These are phyloP conservation scores for Chytriomyces sp. DNA, from an alignment of 192 early-diverging fungal genomes.

Conservation along the genomic window DNA sequence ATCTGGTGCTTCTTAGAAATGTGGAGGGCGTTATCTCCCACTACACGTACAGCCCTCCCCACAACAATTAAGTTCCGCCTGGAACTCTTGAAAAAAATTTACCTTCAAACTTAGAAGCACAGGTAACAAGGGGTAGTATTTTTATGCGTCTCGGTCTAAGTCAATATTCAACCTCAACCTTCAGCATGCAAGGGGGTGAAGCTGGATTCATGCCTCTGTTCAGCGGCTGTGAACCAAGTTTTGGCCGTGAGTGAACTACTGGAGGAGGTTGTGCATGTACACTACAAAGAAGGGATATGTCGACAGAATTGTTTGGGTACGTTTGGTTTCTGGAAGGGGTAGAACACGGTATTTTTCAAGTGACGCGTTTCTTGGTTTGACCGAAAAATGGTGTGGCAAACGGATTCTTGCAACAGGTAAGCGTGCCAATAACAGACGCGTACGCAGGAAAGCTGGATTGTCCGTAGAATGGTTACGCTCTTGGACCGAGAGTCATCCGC, in stretches of 20 bases:
- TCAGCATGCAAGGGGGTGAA: no score
- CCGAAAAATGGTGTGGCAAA: not conserved
- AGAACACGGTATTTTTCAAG: not conserved
- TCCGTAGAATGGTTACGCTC: not conserved
- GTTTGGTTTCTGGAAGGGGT: slow-evolving; percentile 18
- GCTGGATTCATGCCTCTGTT: not conserved
- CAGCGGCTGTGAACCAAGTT: not conserved
- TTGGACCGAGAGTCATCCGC: not conserved
- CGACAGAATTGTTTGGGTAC: slow-evolving; percentile 10
- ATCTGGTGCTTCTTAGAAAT: no score
- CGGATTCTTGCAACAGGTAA: not conserved
- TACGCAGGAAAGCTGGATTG: not conserved
- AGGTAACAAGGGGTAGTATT: no score
- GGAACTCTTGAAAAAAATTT: no score
- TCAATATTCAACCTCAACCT: no score
- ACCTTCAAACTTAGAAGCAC: no score
- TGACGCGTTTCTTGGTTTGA: not conserved
- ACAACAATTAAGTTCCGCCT: no score
- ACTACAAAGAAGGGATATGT: not conserved
- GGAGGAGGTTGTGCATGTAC: slow-evolving; percentile 11
- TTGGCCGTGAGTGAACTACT: not conserved
- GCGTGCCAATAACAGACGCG: not conserved
- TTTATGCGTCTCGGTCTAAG: no score
- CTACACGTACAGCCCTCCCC: no score
- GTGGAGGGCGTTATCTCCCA: no score